Conservation (phyloP, 2,329 filamentous ascomycete species). For the Colletotrichum agaves region DNA sequence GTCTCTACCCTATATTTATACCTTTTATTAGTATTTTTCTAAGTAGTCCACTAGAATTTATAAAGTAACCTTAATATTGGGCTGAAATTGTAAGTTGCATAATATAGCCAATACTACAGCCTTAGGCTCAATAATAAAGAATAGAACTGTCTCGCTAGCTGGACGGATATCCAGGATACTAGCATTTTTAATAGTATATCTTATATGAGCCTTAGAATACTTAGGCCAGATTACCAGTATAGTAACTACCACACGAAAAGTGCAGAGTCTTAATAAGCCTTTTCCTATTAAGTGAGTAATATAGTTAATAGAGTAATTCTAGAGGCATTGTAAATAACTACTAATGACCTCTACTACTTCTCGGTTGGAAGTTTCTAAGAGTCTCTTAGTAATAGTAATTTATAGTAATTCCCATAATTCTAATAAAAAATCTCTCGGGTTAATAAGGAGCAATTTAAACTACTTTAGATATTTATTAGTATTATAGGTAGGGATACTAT, state of each 20-base stretch:
- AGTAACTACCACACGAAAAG: constrained; percentile 53
- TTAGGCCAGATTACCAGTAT: constrained; percentile 58
- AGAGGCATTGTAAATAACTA: constrained; percentile 48
- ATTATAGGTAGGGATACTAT: constrained; percentile 39
- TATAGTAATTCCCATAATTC: constrained; percentile 41
- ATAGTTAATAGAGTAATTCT: constrained; percentile 43
- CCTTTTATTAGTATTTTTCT: not conserved
- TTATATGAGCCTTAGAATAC: constrained; percentile 51
- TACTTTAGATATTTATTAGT: constrained; percentile 45
- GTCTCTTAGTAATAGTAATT: constrained; percentile 29
- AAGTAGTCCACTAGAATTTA: not conserved
- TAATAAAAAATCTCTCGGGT: constrained; percentile 43
- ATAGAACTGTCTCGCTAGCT: constrained; percentile 45
- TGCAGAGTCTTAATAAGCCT: constrained; percentile 39
- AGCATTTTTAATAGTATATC: constrained; percentile 45
- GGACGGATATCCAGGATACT: constrained; percentile 48
- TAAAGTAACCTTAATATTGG: constrained; percentile 23
- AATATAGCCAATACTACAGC: constrained; percentile 55
- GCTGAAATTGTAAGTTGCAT: constrained; percentile 42
- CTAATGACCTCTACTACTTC: constrained; percentile 44
- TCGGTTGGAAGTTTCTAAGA: constrained; percentile 31
- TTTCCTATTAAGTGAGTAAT: constrained; percentile 44
- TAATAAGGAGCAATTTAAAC: constrained; percentile 55
- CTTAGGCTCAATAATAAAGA: constrained; percentile 56
- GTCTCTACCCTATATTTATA: constrained; percentile 33